Percentiles rank a stretch among this genome's conserved stretches.
phyloP scores from a whole-genome alignment of 192 early-diverging fungal genomes.

The Coemansia guatemalensis region DNA sequence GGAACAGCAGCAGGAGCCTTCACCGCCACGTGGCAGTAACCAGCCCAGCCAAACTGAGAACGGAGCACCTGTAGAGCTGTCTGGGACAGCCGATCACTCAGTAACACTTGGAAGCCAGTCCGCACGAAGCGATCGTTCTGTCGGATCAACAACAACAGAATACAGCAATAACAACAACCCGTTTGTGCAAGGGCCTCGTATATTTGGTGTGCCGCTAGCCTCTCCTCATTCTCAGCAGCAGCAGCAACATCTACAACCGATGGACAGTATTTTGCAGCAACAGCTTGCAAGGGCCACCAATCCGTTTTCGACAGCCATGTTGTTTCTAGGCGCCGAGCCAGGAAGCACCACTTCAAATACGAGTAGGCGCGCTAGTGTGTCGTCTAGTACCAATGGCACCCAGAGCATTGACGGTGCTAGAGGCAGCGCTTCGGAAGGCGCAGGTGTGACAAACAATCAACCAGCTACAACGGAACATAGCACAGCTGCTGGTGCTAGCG shows the following conservation, averaged over 20 bases:
- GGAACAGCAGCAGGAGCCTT: slow-evolving; percentile 6
- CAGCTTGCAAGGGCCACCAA: slow-evolving; percentile 17
- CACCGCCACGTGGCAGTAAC: not conserved
- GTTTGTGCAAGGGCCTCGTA: not conserved
- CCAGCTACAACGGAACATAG: not conserved
- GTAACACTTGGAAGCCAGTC: slow-evolving; percentile 19
- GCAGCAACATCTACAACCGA: not conserved
- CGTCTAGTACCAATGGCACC: slow-evolving; percentile 11
- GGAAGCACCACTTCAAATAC: slow-evolving; percentile 26
- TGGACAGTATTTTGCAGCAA: slow-evolving; percentile 1
- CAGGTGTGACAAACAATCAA: not conserved
- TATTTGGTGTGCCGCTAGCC: slow-evolving; percentile 1
- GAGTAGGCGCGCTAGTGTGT: slow-evolving; percentile 16
- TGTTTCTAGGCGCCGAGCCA: slow-evolving; percentile 30
- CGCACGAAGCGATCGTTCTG: slow-evolving; percentile 34
- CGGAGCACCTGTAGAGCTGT: not conserved
- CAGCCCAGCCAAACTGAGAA: no score
- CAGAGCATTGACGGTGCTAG: not conserved
- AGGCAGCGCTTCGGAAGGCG: not conserved
- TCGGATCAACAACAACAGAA: slow-evolving; percentile 39
- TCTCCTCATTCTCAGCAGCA: not conserved
- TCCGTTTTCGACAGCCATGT: slow-evolving; percentile 25
- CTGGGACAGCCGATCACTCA: not conserved
- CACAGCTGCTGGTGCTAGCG: no score
- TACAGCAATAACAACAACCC: slow-evolving; percentile 19